Evolutionary conservation across 805 yeast genomes (phyloP).

Genomic region (Kurtzmaniella cleridarum): DNA sequence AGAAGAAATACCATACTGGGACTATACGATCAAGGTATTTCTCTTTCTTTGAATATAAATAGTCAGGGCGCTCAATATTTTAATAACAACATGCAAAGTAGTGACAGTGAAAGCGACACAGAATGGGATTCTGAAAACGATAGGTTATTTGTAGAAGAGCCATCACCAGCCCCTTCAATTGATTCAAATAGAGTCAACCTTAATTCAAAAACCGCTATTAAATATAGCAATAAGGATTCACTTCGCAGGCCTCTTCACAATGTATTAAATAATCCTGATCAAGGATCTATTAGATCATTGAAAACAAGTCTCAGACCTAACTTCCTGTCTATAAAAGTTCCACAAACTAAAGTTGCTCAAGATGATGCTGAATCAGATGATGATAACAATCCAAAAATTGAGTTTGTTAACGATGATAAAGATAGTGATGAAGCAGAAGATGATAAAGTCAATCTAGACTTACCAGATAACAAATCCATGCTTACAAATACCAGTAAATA

Average conservation of each 20-base stretch:
- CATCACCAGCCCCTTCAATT: no score
- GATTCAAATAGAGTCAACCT: neutral
- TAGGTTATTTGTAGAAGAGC: neutral
- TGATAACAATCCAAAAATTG: conserved; percentile 53
- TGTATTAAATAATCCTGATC: conserved; percentile 14
- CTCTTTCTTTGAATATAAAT: conserved; percentile 70
- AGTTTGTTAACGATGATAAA: conserved; percentile 47
- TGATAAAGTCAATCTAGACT: conserved; percentile 8
- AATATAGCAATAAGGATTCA: neutral
- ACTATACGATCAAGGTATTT: conserved; percentile 63
- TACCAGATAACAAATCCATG: conserved; percentile 2
- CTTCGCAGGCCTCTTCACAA: conserved; percentile 1
- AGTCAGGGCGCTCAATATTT: conserved; percentile 37
- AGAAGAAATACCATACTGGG: conserved; percentile 53
- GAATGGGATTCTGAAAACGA: conserved; percentile 1
- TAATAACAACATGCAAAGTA: conserved; percentile 15
- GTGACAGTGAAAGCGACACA: conserved; percentile 3
- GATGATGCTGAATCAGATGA: conserved; percentile 58
- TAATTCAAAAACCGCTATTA: neutral
- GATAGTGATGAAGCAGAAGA: conserved; percentile 20
- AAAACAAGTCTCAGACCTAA: conserved; percentile 47
- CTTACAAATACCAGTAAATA: neutral
- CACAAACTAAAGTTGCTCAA: conserved; percentile 60
- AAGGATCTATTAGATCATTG: conserved; percentile 27
- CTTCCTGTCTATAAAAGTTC: conserved; percentile 68